Evolutionary conservation across 202 grass and related monocot genomes (phyloP).

Genomic region (Cymbopogon flexuosus): DNA sequence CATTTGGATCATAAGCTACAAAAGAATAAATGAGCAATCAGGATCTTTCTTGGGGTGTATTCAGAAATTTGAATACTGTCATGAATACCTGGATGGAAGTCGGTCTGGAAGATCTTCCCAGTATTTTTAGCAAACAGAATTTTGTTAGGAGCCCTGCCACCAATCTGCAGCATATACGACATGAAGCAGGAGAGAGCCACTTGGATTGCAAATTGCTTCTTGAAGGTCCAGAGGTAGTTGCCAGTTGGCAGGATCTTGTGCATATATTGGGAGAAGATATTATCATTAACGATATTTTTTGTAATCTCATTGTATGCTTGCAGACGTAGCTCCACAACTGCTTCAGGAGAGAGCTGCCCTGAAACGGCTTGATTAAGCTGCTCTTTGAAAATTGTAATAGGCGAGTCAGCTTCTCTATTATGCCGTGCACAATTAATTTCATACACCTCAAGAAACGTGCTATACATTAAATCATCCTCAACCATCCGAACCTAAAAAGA

Average conservation of each 20-base stretch:
- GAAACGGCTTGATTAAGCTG: constrained; percentile 95
- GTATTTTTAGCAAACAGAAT: constrained; percentile 98
- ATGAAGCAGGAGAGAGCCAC: constrained; percentile 96
- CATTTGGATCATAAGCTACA: constrained; percentile 97
- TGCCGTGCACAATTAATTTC: constrained; percentile 96
- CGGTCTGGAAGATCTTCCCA: constrained; percentile 94
- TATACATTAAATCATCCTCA: constrained; percentile 99
- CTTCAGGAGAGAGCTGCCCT: constrained; percentile 85
- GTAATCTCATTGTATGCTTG: constrained; percentile 98
- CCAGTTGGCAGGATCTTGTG: constrained; percentile 96
- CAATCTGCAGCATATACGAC: constrained; percentile 97
- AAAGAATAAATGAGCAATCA: constrained; percentile 18
- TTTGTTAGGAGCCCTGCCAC: constrained; percentile 96
- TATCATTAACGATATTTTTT: constrained; percentile 84
- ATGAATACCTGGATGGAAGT: constrained; percentile 94
- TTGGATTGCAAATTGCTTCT: constrained; percentile 95
- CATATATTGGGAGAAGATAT: constrained; percentile 96
- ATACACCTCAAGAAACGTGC: constrained; percentile 98
- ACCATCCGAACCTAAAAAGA: constrained; percentile 93
- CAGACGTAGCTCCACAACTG: constrained; percentile 76
- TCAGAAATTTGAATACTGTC: neutral
- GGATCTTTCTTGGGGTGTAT: neutral
- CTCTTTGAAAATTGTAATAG: constrained; percentile 96
- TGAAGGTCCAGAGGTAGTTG: constrained; percentile 93
- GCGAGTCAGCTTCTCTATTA: constrained; percentile 91